phyloP scores from a whole-genome alignment of 2,329 filamentous ascomycete species.

The Graphilbum fragrans region DNA sequence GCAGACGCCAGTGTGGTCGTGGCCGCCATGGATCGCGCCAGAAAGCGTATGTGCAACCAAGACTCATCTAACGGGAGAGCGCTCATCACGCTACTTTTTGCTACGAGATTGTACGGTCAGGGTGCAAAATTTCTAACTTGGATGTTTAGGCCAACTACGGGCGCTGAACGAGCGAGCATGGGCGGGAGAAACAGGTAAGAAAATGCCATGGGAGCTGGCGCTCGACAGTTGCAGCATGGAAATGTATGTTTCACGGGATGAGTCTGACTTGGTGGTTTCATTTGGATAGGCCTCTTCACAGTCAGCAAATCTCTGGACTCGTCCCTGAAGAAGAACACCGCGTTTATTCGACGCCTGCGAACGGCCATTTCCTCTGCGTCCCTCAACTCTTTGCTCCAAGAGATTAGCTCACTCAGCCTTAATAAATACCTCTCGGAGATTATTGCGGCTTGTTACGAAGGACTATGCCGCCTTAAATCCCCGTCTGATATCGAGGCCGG shows the following conservation, averaged over 20 bases:
- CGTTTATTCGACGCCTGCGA: conserved; percentile 91
- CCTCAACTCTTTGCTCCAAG: conserved; percentile 73
- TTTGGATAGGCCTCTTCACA: conserved; percentile 55
- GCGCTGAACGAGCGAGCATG: conserved; percentile 78
- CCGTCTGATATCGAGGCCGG: conserved; percentile 86
- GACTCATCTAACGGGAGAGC: background rate
- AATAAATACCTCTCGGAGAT: conserved; percentile 97
- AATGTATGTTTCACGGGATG: background rate
- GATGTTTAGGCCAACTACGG: conserved; percentile 79
- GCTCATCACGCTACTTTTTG: background rate
- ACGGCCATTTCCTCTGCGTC: conserved; percentile 75
- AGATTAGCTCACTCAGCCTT: conserved; percentile 80
- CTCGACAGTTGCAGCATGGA: background rate
- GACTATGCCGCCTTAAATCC: conserved; percentile 80
- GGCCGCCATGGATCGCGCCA: conserved; percentile 50
- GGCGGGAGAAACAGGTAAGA: conserved; percentile 72
- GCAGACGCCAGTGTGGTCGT: conserved; percentile 9
- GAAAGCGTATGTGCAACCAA: conserved; percentile 39
- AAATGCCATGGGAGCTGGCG: background rate
- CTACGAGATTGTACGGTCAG: conserved; percentile 12
- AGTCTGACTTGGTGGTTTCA: conserved; percentile 6
- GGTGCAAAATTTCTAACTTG: background rate
- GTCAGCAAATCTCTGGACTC: conserved; percentile 78
- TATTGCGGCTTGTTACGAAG: conserved; percentile 90
- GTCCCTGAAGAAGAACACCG: conserved; percentile 94